phyloP scores from a whole-genome alignment of 148 eudicot species.

The Chenopodium suecicum region DNA sequence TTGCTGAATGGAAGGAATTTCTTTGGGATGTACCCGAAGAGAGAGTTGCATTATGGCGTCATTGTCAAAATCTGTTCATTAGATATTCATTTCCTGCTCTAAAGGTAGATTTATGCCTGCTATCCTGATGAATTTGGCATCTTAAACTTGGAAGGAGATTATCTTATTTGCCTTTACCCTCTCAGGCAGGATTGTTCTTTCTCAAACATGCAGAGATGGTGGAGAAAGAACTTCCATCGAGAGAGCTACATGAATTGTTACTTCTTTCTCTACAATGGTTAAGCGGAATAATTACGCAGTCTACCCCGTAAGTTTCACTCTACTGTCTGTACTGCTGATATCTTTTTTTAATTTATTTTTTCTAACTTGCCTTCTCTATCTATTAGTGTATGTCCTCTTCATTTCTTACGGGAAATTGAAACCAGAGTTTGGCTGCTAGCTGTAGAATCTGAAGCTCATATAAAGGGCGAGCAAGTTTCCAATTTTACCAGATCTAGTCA shows the following conservation, averaged over 20 bases:
- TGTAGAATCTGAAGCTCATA: conserved; percentile 89
- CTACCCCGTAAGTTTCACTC: conserved; percentile 66
- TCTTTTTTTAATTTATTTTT: neutral
- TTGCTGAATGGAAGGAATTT: conserved; percentile 94
- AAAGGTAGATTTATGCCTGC: conserved; percentile 49
- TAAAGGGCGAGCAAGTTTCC: conserved; percentile 66
- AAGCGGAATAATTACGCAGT: conserved; percentile 77
- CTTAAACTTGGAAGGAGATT: conserved; percentile 8
- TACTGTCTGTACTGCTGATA: neutral
- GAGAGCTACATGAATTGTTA: conserved; percentile 80
- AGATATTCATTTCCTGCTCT: conserved; percentile 81
- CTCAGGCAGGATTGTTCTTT: conserved; percentile 86
- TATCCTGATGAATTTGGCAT: neutral
- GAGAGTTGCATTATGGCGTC: conserved; percentile 93
- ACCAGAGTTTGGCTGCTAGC: conserved; percentile 97
- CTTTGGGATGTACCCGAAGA: conserved; percentile 99
- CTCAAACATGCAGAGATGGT: conserved; percentile 89
- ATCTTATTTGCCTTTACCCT: conserved; percentile 7
- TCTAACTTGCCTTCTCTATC: conserved; percentile 15
- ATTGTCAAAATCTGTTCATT: conserved; percentile 84
- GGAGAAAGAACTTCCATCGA: conserved; percentile 87
- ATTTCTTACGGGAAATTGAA: conserved; percentile 92
- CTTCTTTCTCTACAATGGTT: conserved; percentile 94
- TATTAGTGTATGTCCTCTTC: conserved; percentile 71
- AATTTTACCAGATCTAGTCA: conserved; percentile 39